Evolutionary conservation across 495 filamentous ascomycete species (phyloP).

Genomic region (Annulohypoxylon maeteangense): DNA sequence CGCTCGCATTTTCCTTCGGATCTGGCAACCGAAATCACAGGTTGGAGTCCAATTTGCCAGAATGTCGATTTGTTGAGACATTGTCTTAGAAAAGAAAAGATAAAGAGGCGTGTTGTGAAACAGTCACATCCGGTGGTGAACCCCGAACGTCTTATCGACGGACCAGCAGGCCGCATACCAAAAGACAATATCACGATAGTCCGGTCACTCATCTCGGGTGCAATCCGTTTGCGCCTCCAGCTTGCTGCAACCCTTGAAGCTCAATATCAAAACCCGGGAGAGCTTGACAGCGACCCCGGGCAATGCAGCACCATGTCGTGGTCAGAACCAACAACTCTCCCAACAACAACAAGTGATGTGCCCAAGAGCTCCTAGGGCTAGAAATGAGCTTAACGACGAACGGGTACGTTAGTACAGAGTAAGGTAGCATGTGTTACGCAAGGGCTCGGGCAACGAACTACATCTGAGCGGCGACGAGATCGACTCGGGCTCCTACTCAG

Average conservation of each 20-base stretch:
- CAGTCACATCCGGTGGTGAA: conserved; percentile 15
- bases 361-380: background rate
- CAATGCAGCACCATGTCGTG: background rate
- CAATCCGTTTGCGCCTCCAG: conserved; percentile 11
- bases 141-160: conserved; percentile 6
- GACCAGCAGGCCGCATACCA: background rate
- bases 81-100: conserved; percentile 6
- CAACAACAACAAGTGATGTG: background rate
- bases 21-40: conserved; percentile 17
- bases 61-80: conserved; percentile 11
- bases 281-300: conserved; percentile 10
- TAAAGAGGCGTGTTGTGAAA: conserved; percentile 12
- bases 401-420: background rate
- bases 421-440: background rate
- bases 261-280: conserved; percentile 1
- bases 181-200: conserved; percentile 12
- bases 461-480: conserved; percentile 27
- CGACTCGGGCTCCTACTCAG: conserved; percentile 27
- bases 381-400: conserved; percentile 3
- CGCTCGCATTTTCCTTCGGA: conserved; percentile 21
- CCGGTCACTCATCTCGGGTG: conserved; percentile 1
- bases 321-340: conserved; percentile 11
- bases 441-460: conserved; percentile 15
- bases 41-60: background rate
- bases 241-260: background rate